Evolutionary conservation across 192 early-diverging fungal genomes (phyloP).

Genomic region (Coemansia sp.): DNA sequence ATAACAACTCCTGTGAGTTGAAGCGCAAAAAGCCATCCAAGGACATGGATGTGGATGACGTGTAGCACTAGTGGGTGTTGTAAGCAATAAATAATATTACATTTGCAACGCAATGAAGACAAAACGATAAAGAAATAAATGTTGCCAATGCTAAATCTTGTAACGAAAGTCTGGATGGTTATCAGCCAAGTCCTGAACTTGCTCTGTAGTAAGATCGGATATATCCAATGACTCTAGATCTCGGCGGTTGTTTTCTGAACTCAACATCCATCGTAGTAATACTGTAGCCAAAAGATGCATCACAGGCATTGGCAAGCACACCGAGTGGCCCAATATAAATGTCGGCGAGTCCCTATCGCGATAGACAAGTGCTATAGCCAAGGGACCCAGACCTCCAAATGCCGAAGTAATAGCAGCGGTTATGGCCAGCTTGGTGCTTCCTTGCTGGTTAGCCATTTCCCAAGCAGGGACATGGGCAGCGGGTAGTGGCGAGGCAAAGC

Average conservation of each 20-base stretch:
- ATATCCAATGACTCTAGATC: constrained; percentile 15
- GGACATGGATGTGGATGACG: neutral
- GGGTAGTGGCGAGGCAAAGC: constrained; percentile 51
- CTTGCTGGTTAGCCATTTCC: constrained; percentile 48
- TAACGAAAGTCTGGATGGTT: constrained; percentile 51
- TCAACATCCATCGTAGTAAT: constrained; percentile 15
- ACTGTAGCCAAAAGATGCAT: constrained; percentile 14
- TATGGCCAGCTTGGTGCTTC: constrained; percentile 50
- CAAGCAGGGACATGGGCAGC: constrained; percentile 49
- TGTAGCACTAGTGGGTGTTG: neutral
- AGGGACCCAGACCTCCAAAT: constrained; percentile 40
- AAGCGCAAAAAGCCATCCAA: neutral
- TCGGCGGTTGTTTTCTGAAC: constrained; percentile 29
- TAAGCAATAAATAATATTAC: too few relatives aligned
- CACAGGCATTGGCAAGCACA: constrained; percentile 37
- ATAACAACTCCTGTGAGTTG: neutral
- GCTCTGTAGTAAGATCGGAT: constrained; percentile 11
- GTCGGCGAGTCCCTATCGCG: constrained; percentile 40
- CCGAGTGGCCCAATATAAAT: constrained; percentile 41
- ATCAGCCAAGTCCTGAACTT: constrained; percentile 41
- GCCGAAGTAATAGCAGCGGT: constrained; percentile 39
- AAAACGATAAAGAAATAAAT: neutral
- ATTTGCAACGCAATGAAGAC: too few relatives aligned
- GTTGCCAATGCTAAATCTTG: constrained; percentile 15
- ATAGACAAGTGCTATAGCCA: constrained; percentile 50